Evolutionary conservation across 352 stramenopile genomes (phyloP).

Genomic region (Pythium grandisporangium): DNA sequence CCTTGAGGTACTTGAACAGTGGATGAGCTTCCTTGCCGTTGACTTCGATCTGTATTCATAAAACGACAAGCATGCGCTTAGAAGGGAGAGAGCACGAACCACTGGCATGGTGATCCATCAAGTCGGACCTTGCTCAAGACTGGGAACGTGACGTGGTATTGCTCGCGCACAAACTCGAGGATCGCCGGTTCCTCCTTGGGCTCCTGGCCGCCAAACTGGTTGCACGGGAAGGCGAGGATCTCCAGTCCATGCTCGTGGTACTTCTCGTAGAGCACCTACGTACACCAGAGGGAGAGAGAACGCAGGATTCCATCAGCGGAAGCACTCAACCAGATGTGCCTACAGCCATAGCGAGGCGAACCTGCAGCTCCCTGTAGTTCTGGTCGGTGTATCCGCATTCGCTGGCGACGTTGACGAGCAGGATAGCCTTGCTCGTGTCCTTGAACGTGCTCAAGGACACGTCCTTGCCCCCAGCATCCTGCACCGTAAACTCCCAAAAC

Average conservation of each 20-base stretch:
- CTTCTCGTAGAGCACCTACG: conserved; percentile 61
- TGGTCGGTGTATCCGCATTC: conserved; percentile 72
- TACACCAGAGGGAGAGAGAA: not conserved
- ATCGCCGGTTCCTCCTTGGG: conserved; percentile 58
- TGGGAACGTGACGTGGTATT: conserved; percentile 74
- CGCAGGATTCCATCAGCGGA: too few species aligned
- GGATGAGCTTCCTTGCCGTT: conserved; percentile 83
- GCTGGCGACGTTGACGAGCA: conserved; percentile 81
- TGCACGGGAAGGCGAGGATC: conserved; percentile 93
- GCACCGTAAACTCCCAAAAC: conserved; percentile 54
- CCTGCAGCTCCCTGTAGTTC: conserved; percentile 75
- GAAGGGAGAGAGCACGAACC: not conserved
- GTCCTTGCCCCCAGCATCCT: conserved; percentile 28
- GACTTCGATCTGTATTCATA: conserved; percentile 78
- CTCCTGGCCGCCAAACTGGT: conserved; percentile 94
- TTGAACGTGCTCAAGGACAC: conserved; percentile 41
- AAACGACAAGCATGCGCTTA: not conserved
- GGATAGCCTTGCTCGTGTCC: conserved; percentile 49
- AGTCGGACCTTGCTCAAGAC: conserved; percentile 73
- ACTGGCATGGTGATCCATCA: not conserved
- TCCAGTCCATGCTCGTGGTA: conserved; percentile 65
- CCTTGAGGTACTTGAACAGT: conserved; percentile 90
- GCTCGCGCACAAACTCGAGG: conserved; percentile 60
- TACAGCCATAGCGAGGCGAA: conserved; percentile 2
- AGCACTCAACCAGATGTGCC: too few species aligned